Percentiles rank a stretch among this genome's conserved stretches.
phyloP scores from a whole-genome alignment of 352 stramenopile genomes.

The Pythium sukuiense region DNA sequence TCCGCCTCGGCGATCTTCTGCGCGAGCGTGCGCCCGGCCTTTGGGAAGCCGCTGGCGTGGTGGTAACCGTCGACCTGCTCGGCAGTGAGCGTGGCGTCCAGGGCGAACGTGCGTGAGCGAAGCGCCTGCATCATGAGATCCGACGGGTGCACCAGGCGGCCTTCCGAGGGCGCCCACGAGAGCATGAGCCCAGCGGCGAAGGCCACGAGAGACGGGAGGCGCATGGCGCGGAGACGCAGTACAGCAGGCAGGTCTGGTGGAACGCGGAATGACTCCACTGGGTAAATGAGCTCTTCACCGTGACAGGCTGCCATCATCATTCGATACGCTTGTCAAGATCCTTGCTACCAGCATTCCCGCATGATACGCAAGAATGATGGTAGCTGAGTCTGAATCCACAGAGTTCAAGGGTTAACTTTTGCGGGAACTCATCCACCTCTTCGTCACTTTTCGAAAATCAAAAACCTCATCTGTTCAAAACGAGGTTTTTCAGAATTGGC shows the following conservation, averaged over 20 bases:
- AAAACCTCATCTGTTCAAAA: background rate
- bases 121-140: conserved; percentile 11
- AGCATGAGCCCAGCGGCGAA: background rate
- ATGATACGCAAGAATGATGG: conserved; percentile 5
- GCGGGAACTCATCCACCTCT: background rate
- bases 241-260: background rate
- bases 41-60: conserved; percentile 37
- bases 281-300: background rate
- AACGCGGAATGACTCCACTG: background rate
- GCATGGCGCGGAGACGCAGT: background rate
- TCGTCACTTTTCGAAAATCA: background rate
- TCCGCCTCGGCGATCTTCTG: conserved; percentile 46
- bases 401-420: conserved; percentile 3
- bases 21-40: conserved; percentile 32
- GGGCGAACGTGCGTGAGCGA: background rate
- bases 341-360: background rate
- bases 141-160: conserved; percentile 6
- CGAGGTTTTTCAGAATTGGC: background rate
- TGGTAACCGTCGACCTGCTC: conserved; percentile 28
- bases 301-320: background rate
- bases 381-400: background rate
- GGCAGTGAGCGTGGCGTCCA: background rate
- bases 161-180: background rate
- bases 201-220: background rate
- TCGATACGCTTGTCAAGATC: background rate